Evolutionary conservation across 371 early-diverging fungal species (phyloP).

Genomic region (Mortierella sp.): DNA sequence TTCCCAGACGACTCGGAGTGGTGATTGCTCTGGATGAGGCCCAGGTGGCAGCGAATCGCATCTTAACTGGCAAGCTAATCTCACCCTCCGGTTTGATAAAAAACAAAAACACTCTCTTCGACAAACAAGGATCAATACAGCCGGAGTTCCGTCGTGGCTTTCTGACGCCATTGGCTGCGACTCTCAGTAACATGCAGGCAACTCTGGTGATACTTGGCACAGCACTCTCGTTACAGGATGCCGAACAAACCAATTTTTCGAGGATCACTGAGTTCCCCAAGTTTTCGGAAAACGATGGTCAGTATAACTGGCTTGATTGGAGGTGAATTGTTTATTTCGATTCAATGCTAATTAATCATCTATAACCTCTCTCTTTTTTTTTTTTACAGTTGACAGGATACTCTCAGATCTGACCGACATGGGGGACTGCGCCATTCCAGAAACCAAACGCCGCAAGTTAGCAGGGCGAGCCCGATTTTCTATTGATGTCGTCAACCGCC

Average conservation of each 20-base stretch:
- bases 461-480: conserved; percentile 17
- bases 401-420: conserved; percentile 9
- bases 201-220: conserved; percentile 47
- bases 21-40: conserved; percentile 52
- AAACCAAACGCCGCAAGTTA: conserved; percentile 17
- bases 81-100: conserved; percentile 5
- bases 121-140: conserved; percentile 5
- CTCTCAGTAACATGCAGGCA: conserved; percentile 10
- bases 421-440: conserved; percentile 12
- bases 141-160: conserved; percentile 19
- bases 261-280: conserved; percentile 10
- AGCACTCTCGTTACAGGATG: conserved; percentile 27
- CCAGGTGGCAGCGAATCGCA: conserved; percentile 21
- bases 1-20: conserved; percentile 14
- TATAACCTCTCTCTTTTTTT: too few species aligned
- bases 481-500: conserved; percentile 15
- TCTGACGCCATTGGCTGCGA: conserved; percentile 10
- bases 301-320: too few species aligned
- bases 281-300: not conserved
- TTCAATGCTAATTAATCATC: too few species aligned
- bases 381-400: not conserved
- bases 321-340: too few species aligned
- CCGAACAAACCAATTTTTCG: conserved; percentile 8
- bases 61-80: conserved; percentile 11
- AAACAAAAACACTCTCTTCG: conserved; percentile 5